These are phyloP conservation scores for Pseudogymnoascus sp. DNA, from an alignment of 2,329 filamentous ascomycete species.

Conservation along the genomic window DNA sequence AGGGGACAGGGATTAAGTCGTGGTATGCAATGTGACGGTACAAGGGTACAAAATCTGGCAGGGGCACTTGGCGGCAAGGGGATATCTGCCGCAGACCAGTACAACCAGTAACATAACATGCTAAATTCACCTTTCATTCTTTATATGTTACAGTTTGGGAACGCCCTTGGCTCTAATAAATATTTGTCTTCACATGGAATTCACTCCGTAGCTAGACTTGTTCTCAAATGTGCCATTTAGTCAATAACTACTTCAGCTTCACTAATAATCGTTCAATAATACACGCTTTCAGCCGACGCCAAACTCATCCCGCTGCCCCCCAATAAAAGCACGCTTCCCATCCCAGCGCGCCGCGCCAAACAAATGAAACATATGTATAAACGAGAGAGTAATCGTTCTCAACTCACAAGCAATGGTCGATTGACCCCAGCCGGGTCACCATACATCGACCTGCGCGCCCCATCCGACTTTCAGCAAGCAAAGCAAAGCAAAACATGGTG, in stretches of 20 bases:
- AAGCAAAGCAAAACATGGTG: neutral
- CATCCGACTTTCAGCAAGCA: neutral
- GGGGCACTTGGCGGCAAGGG: neutral
- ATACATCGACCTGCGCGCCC: neutral
- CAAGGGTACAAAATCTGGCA: slow-evolving; percentile 1
- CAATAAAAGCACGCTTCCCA: neutral
- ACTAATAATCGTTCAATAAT: slow-evolving; percentile 7
- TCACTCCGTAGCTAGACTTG: neutral
- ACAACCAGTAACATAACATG: neutral
- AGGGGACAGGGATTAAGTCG: slow-evolving; percentile 1
- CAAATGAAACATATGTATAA: neutral
- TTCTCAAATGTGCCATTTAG: neutral
- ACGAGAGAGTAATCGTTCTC: neutral
- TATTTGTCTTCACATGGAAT: neutral
- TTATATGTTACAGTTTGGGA: neutral
- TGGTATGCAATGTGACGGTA: neutral
- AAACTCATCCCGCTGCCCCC: neutral
- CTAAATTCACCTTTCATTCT: no score
- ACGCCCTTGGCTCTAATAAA: neutral
- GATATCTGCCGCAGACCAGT: neutral
- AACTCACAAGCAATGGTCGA: neutral
- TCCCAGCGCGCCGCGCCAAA: neutral
- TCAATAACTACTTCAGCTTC: neutral
- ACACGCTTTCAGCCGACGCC: neutral
- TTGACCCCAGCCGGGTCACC: neutral